A percentile compares a stretch with the other conserved stretches of the same genome.
phyloP scores from a whole-genome alignment of 2,329 filamentous ascomycete species.

The Fusarium veterinarium region DNA sequence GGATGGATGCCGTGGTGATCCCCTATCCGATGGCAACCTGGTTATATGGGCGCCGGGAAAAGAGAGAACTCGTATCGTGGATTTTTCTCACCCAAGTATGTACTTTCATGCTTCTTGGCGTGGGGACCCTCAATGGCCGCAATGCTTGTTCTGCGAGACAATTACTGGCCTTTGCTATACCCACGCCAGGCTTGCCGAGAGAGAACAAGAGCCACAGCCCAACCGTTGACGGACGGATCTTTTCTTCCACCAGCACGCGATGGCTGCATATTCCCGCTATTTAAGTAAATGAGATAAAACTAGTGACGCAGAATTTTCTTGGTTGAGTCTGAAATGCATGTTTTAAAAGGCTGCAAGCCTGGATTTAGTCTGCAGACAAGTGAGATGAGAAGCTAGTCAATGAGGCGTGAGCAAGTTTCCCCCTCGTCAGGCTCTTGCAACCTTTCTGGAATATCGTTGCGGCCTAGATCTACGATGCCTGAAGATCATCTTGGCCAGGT shows the following conservation, averaged over 20 bases:
- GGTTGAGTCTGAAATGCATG: background rate
- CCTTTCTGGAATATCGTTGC: background rate
- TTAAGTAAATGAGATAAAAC: constrained; percentile 5
- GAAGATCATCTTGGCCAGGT: constrained; percentile 14
- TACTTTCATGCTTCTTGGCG: constrained; percentile 33
- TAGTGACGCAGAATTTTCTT: background rate
- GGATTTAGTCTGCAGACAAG: constrained; percentile 5
- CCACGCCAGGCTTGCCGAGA: constrained; percentile 12
- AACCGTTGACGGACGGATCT: constrained; percentile 19
- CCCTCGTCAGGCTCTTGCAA: constrained; percentile 4
- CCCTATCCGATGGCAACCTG: constrained; percentile 28
- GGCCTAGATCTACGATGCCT: constrained; percentile 25
- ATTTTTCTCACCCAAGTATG: constrained; percentile 10
- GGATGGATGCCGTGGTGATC: constrained; percentile 37
- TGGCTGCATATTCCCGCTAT: constrained; percentile 29
- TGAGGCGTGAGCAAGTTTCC: constrained; percentile 1
- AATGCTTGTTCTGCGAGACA: constrained; percentile 9
- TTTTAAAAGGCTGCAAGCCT: background rate
- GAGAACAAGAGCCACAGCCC: background rate
- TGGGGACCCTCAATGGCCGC: background rate
- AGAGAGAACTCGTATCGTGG: constrained; percentile 30
- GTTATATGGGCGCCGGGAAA: constrained; percentile 17
- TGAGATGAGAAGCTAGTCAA: constrained; percentile 1
- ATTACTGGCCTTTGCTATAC: constrained; percentile 16
- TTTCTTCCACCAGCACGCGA: constrained; percentile 25